Percentiles rank a stretch among this genome's conserved stretches.
phyloP scores from a whole-genome alignment of 768 basidiomycete species.

The Mrakia blollopis region DNA sequence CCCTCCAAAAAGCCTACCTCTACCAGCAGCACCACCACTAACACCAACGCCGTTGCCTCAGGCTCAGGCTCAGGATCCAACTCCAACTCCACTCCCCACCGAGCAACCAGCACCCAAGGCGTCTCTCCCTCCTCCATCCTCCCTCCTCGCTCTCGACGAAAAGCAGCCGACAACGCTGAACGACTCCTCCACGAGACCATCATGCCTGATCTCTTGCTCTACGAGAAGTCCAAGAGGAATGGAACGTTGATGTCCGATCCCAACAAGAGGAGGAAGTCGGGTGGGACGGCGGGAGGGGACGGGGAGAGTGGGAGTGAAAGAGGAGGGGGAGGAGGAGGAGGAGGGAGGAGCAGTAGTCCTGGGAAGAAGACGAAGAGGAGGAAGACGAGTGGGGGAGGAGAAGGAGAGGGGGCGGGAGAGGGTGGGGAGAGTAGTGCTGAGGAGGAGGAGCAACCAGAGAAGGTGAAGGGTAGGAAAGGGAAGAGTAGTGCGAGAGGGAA shows the following conservation, averaged over 20 bases:
- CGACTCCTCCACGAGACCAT: conserved; percentile 52
- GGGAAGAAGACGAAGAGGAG: conserved; percentile 10
- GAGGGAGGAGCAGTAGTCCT: conserved; percentile 22
- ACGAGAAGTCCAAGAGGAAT: conserved; percentile 60
- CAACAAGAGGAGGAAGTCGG: conserved; percentile 26
- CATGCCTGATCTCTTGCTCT: conserved; percentile 72
- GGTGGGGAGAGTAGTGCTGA: neutral
- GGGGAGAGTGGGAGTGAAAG: conserved; percentile 33
- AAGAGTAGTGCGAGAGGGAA: neutral
- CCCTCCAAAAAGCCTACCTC: neutral
- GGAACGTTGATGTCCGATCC: conserved; percentile 32
- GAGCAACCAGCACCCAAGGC: neutral
- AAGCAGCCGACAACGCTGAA: conserved; percentile 55
- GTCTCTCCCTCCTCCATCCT: conserved; percentile 22
- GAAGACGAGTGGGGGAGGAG: neutral
- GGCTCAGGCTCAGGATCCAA: neutral
- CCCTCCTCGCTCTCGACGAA: conserved; percentile 44
- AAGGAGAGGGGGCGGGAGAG: conserved; percentile 13
- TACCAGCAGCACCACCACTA: neutral
- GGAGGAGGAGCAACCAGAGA: neutral
- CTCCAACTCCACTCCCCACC: neutral
- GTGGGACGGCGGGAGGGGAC: conserved; percentile 31
- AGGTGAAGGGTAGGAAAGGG: neutral
- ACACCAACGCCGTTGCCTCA: neutral
- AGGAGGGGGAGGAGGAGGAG: conserved; percentile 6